Conservation (phyloP, 768 basidiomycete genomes). For the Termitomyces sp. region DNA sequence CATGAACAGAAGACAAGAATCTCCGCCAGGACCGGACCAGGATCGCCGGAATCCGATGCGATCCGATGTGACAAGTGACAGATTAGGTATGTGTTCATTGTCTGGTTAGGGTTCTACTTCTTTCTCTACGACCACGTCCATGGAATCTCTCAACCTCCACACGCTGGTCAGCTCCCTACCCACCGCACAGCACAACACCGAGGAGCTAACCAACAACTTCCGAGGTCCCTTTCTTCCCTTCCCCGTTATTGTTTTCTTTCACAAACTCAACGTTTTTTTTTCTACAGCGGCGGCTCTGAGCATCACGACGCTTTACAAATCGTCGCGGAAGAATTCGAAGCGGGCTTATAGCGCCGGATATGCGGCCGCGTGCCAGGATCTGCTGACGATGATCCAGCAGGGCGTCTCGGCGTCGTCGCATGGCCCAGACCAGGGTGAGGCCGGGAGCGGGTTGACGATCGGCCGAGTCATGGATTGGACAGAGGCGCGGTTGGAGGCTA, state of each 20-base stretch:
- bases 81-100: not conserved
- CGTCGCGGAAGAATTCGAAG: conserved; percentile 74
- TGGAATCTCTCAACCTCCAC: conserved; percentile 80
- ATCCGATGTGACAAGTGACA: conserved; percentile 1
- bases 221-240: conserved; percentile 48
- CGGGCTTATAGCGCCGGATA: conserved; percentile 82
- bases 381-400: conserved; percentile 80
- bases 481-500: conserved; percentile 77
- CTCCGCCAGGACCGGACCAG: no score
- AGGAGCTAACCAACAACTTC: conserved; percentile 80
- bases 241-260: conserved; percentile 19
- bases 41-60: not conserved
- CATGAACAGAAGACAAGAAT: no score
- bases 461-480: conserved; percentile 84
- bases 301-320: conserved; percentile 82
- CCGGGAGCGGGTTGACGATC: conserved; percentile 66
- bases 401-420: conserved; percentile 56
- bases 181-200: conserved; percentile 70
- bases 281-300: conserved; percentile 73
- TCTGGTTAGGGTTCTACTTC: conserved; percentile 13
- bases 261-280: conserved; percentile 15
- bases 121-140: conserved; percentile 40
- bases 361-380: conserved; percentile 74
- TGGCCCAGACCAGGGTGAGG: conserved; percentile 48
- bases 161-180: conserved; percentile 77